A percentile compares a stretch with the other conserved stretches of the same genome.
Conservation (phyloP, 139 green algal genomes). For the Astrephomene gubernaculifera region DNA sequence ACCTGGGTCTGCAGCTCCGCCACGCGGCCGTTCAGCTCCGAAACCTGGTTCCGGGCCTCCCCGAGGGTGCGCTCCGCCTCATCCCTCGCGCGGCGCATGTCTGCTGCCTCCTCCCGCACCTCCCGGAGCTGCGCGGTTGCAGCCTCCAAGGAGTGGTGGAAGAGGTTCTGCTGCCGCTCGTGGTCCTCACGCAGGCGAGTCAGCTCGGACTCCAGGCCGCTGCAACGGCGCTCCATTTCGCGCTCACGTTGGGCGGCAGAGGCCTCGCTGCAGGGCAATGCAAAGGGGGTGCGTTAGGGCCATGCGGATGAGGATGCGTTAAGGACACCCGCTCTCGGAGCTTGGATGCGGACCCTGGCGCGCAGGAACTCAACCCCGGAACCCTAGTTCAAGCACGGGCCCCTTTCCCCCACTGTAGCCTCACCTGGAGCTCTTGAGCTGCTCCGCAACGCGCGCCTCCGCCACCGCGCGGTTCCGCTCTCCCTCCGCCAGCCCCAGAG, state of each 20-base stretch:
- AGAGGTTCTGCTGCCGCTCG: conserved; percentile 52
- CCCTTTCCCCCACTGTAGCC: not conserved
- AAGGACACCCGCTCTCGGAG: too few species aligned
- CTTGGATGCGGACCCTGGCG: too few species aligned
- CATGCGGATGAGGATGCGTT: too few species aligned
- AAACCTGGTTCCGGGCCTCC: not conserved
- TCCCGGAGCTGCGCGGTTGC: conserved; percentile 45
- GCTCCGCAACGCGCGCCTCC: conserved; percentile 35
- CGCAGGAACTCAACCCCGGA: too few species aligned
- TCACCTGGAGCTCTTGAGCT: conserved; percentile 11
- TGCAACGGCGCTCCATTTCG: not conserved
- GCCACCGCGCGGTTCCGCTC: conserved; percentile 39
- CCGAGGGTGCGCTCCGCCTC: conserved; percentile 7
- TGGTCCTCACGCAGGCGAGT: conserved; percentile 6
- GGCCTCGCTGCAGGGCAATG: conserved; percentile 14
- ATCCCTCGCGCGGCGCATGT: conserved; percentile 11
- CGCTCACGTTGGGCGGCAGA: not conserved
- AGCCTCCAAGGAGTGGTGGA: conserved; percentile 42
- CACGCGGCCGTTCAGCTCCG: not conserved
- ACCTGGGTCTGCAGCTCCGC: conserved; percentile 19
- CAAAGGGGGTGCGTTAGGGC: too few species aligned
- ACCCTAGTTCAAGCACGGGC: too few species aligned
- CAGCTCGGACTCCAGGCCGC: conserved; percentile 37
- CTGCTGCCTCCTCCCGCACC: conserved; percentile 5
- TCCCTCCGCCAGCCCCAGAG: conserved; percentile 3